Evolutionary conservation across 176 grass and related monocot genomes (phyloP), one percentile per base, ranked within the genome.

Genomic region (Oryza coarctata): DNA sequence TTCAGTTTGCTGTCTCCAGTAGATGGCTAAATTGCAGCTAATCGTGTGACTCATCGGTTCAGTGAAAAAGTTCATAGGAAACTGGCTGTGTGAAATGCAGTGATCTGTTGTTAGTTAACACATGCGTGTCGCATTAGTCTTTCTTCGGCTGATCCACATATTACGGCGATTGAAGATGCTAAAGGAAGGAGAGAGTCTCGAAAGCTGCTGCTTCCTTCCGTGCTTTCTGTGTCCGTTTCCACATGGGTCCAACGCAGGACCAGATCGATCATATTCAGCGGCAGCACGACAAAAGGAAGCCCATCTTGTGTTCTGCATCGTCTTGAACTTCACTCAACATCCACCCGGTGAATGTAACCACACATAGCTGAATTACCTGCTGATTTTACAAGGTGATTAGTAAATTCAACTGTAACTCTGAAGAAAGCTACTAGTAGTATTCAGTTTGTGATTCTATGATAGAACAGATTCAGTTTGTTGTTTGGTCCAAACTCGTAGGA

Each of bases 201-300:
- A 83, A 79, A 73, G 67, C 23, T 9, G 57, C n/a, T 9, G 65
- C 75, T 72, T 85, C 23, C 67, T 73, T 73, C 22, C 83, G 66
- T 85, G 67, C 40, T 79, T 85, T 72, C n/a, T 18, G 57, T 38
- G 83, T 79, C 75, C 10, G 14, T 62, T 72, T 64, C 57, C 83
- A 77, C 65, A 70, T 28, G 43, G 20, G 30, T 65, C 63, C 41
- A 74, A 27, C 30, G 30, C 29, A 47, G 71, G 52, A 58, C 52
- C 52, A 58, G 52, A 52, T 52, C 3, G 49, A 52, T 45, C 43
- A 45, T 3, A 33, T 33, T 45, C 43, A 52, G 49, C 65, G 31
- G 13, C 71, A 52, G 49, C 80, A 6, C 61, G 43, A 67, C 60
- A 83, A 66, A 68, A 31, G 44, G 23, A 26, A 3, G 2, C 2